A percentile compares a stretch with the other conserved stretches of the same genome.
Conservation (phyloP, 148 eudicot genomes). For the Pouteria glomerata region DNA sequence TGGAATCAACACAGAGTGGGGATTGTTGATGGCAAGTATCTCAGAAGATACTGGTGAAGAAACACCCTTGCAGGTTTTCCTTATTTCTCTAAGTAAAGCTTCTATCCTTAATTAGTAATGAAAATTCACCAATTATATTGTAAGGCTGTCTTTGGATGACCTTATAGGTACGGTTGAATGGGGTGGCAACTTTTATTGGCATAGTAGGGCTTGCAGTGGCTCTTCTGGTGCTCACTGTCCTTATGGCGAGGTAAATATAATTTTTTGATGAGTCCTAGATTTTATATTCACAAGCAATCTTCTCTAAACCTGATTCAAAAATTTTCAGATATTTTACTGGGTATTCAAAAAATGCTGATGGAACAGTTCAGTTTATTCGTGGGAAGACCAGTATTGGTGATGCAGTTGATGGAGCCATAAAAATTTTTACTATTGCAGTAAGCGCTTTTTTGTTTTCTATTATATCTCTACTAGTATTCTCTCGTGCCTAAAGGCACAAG, state of each 20-base stretch:
- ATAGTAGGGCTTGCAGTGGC: slow-evolving; percentile 89
- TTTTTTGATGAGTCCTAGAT: not conserved
- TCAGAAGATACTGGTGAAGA: slow-evolving; percentile 96
- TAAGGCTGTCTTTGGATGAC: slow-evolving; percentile 6
- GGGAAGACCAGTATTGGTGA: slow-evolving; percentile 56
- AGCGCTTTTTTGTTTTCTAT: slow-evolving; percentile 26
- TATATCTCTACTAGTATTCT: too few species aligned
- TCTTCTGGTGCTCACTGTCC: slow-evolving; percentile 51
- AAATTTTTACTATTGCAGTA: slow-evolving; percentile 73
- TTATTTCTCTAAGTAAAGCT: slow-evolving; percentile 1
- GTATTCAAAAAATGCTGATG: slow-evolving; percentile 52
- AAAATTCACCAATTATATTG: not conserved
- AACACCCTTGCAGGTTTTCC: slow-evolving; percentile 91
- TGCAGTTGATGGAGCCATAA: slow-evolving; percentile 56
- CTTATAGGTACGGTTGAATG: slow-evolving; percentile 79
- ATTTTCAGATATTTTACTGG: slow-evolving; percentile 68
- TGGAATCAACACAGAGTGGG: slow-evolving; percentile 97
- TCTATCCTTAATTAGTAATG: not conserved
- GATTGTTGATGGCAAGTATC: slow-evolving; percentile 91
- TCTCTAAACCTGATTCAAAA: not conserved
- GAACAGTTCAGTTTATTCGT: slow-evolving; percentile 51
- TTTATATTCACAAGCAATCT: not conserved
- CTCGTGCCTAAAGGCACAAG: too few species aligned
- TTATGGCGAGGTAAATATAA: slow-evolving; percentile 54
- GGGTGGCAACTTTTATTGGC: slow-evolving; percentile 92